Conservation (phyloP, 768 basidiomycete genomes). For the Filobasidium floriforme region DNA sequence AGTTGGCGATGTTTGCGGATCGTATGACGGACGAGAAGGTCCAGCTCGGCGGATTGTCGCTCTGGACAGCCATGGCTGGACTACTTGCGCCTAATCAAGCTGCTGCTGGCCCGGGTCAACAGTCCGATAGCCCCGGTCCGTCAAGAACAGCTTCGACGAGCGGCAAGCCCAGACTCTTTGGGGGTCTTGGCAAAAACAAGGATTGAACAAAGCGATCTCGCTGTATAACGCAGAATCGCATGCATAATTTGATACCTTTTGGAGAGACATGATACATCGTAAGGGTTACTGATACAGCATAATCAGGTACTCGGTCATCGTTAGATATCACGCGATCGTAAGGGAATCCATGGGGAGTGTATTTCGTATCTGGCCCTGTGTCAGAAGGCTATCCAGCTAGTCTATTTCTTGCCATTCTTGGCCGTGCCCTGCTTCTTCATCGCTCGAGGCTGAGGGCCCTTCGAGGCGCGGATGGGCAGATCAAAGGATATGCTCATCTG, state of each 20-base stretch:
- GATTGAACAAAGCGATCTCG: not conserved
- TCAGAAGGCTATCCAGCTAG: no score
- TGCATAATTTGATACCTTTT: not conserved
- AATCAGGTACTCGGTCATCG: no score
- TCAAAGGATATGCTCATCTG: conserved; percentile 3
- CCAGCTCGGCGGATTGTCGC: conserved; percentile 35
- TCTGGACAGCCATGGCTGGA: conserved; percentile 41
- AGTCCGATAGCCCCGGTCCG: not conserved
- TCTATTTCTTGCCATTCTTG: no score
- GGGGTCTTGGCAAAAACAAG: not conserved
- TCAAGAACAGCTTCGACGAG: not conserved
- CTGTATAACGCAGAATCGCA: not conserved
- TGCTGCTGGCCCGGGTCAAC: not conserved
- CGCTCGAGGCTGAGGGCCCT: not conserved
- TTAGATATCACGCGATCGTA: no score
- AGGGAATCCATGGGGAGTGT: no score
- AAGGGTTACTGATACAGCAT: no score
- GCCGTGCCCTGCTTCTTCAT: not conserved
- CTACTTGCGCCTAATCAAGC: conserved; percentile 27
- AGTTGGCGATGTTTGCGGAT: conserved; percentile 43
- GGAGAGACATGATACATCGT: no score
- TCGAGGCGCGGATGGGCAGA: not conserved
- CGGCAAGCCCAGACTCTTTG: not conserved
- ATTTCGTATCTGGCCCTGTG: no score
- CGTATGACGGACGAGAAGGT: conserved; percentile 33